These are phyloP conservation scores for Cladophialophora carrionii DNA, from an alignment of 2,329 filamentous ascomycete species.

Conservation along the genomic window DNA sequence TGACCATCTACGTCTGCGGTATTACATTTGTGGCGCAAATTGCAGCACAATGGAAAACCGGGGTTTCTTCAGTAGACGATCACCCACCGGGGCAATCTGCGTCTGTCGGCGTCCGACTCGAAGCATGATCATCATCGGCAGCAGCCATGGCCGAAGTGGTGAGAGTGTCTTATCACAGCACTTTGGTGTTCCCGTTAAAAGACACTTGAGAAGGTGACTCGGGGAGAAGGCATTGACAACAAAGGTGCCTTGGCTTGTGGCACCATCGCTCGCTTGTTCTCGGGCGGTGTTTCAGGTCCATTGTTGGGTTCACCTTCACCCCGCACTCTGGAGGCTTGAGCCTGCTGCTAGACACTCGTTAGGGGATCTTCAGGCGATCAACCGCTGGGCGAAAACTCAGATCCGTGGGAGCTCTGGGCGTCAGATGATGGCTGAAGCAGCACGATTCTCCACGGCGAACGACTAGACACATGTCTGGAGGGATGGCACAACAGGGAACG, in stretches of 20 bases:
- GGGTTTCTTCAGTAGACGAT: too few species aligned
- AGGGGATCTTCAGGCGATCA: background rate
- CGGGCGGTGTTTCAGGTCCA: background rate
- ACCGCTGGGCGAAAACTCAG: background rate
- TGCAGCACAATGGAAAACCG: too few species aligned
- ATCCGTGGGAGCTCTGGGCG: background rate
- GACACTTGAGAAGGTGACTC: too few species aligned
- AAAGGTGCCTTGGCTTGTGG: background rate
- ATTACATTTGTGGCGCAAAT: background rate
- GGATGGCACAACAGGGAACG: background rate
- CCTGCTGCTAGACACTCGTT: background rate
- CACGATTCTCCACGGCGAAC: background rate
- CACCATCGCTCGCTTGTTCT: background rate
- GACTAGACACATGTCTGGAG: background rate
- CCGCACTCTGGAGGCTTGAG: background rate
- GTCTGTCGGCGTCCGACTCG: background rate
- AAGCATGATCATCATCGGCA: background rate
- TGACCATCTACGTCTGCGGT: background rate
- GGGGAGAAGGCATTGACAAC: background rate
- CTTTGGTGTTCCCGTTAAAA: too few species aligned
- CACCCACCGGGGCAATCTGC: background rate
- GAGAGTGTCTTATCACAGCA: background rate
- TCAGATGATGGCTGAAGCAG: background rate
- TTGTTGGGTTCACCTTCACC: background rate
- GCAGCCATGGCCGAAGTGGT: background rate